Conservation (phyloP, 345 rosid genomes). For the Cochlearia excelsa region DNA sequence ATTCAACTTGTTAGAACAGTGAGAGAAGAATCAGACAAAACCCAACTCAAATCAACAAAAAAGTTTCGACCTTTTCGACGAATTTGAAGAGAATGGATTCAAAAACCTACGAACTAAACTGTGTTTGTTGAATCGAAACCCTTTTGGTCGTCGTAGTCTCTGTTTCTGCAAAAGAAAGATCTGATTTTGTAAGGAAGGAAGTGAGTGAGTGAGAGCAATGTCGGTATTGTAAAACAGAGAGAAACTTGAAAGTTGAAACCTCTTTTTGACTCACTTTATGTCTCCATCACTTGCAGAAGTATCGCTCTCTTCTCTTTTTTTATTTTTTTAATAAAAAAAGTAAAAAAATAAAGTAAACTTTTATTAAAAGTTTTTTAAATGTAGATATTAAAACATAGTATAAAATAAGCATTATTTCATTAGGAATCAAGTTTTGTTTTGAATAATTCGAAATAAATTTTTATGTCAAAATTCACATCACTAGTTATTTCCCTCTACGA, state of each 20-base stretch:
- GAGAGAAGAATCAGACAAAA: constrained; percentile 8
- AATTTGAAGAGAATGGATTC: constrained; percentile 9
- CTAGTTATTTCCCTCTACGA: too few relatives aligned
- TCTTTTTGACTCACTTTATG: too few relatives aligned
- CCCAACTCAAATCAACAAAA: constrained; percentile 16
- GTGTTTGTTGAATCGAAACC: not conserved
- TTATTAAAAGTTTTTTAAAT: too few relatives aligned
- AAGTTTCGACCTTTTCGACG: constrained; percentile 16
- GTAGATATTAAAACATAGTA: too few relatives aligned
- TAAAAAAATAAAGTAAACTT: not conserved
- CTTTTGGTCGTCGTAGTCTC: constrained; percentile 1
- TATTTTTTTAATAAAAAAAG: too few relatives aligned
- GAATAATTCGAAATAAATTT: too few relatives aligned
- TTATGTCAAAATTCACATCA: too few relatives aligned
- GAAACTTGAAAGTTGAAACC: too few relatives aligned
- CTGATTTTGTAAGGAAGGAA: constrained; percentile 19
- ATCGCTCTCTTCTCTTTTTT: too few relatives aligned
- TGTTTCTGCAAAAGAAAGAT: constrained; percentile 8
- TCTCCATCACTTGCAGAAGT: too few relatives aligned
- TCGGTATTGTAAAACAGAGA: not conserved
- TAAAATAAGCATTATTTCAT: too few relatives aligned
- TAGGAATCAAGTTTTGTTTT: too few relatives aligned
- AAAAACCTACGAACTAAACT: constrained; percentile 14
- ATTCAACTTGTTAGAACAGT: constrained; percentile 1
- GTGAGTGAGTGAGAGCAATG: not conserved